Conservation (phyloP, 169 alveolate genomes). For the Plasmodium vivax region DNA sequence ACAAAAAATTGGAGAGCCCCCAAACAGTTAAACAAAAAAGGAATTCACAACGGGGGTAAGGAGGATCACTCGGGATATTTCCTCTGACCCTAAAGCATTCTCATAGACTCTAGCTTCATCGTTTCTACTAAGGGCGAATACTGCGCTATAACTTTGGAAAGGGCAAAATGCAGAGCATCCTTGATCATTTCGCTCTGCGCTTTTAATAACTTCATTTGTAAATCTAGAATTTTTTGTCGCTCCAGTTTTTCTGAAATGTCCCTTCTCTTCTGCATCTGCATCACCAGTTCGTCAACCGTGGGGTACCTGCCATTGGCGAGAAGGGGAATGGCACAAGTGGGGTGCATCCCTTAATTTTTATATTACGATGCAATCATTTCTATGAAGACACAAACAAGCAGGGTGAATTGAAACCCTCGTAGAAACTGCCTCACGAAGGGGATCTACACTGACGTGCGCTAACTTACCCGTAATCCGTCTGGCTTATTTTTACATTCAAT, state of each 20-base stretch:
- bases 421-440: background rate
- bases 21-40: constrained; percentile 6
- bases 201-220: constrained; percentile 82
- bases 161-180: constrained; percentile 80
- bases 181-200: constrained; percentile 85
- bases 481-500: constrained; percentile 85
- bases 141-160: constrained; percentile 81
- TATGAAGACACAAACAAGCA: background rate
- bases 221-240: constrained; percentile 77
- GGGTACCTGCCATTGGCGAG: constrained; percentile 76
- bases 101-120: constrained; percentile 29
- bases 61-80: background rate
- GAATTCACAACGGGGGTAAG: background rate
- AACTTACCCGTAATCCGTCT: constrained; percentile 80
- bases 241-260: constrained; percentile 83
- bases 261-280: constrained; percentile 86
- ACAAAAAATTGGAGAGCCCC: background rate
- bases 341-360: background rate
- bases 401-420: background rate
- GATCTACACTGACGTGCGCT: background rate
- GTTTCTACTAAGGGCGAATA: constrained; percentile 73
- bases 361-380: background rate
- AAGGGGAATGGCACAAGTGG: background rate
- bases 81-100: constrained; percentile 5
- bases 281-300: constrained; percentile 84